A percentile compares a stretch with the other conserved stretches of the same genome.
Evolutionary conservation across 2,329 filamentous ascomycete genomes (phyloP).

Genomic region (Penicillium sp.): DNA sequence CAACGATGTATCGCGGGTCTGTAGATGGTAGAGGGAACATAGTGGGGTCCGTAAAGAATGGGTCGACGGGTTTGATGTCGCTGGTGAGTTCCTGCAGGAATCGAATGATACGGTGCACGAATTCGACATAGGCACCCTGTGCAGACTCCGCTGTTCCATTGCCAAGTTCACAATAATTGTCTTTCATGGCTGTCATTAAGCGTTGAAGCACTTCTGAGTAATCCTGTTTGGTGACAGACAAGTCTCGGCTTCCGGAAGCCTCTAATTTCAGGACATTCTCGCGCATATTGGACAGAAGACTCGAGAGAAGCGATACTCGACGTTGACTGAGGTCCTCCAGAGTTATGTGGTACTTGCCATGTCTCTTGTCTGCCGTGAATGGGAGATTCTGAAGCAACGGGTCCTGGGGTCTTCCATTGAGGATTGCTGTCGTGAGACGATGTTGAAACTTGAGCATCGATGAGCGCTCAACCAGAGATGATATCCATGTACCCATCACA

Average conservation of each 20-base stretch:
- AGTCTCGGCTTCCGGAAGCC: slow-evolving; percentile 29
- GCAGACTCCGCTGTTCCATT: slow-evolving; percentile 27
- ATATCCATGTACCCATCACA: slow-evolving; percentile 57
- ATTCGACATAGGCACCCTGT: slow-evolving; percentile 59
- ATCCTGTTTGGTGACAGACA: slow-evolving; percentile 40
- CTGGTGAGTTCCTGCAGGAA: slow-evolving; percentile 62
- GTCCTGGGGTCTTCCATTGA: slow-evolving; percentile 50
- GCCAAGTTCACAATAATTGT: slow-evolving; percentile 59
- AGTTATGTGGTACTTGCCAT: slow-evolving; percentile 49
- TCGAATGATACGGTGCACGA: slow-evolving; percentile 61
- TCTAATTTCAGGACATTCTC: slow-evolving; percentile 45
- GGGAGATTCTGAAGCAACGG: slow-evolving; percentile 59
- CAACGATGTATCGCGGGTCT: slow-evolving; percentile 65
- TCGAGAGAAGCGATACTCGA: slow-evolving; percentile 57
- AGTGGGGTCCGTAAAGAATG: slow-evolving; percentile 62
- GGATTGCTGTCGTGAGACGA: slow-evolving; percentile 54
- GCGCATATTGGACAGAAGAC: slow-evolving; percentile 61
- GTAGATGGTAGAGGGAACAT: slow-evolving; percentile 61
- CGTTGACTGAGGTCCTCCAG: slow-evolving; percentile 55
- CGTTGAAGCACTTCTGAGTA: slow-evolving; percentile 55
- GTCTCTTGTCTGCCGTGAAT: slow-evolving; percentile 47
- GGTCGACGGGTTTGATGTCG: slow-evolving; percentile 56
- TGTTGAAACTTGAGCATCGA: slow-evolving; percentile 64
- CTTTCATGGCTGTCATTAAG: slow-evolving; percentile 63
- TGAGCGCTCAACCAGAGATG: slow-evolving; percentile 59